These are phyloP conservation scores for Ogataea hybrid DNA, from an alignment of 1,139 yeast species.

Conservation along the genomic window DNA sequence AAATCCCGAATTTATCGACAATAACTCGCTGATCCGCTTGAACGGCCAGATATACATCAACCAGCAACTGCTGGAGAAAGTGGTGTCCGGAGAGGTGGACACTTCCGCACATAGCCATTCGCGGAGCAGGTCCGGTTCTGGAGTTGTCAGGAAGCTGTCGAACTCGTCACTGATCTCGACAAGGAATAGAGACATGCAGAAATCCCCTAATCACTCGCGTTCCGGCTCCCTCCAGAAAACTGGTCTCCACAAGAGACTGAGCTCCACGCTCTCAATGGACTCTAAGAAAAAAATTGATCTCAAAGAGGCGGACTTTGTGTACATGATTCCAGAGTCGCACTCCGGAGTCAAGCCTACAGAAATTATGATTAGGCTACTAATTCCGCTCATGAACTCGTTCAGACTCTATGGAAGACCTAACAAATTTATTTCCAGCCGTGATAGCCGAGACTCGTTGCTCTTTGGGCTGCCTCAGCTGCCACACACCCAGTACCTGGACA, in stretches of 20 bases:
- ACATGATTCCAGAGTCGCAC: conserved; percentile 51
- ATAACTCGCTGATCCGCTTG: conserved; percentile 51
- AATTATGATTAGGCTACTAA: conserved; percentile 53
- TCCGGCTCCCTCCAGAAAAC: conserved; percentile 16
- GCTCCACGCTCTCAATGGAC: conserved; percentile 27
- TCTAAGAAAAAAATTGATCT: conserved; percentile 34
- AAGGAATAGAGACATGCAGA: conserved; percentile 8
- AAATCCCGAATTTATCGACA: conserved; percentile 49
- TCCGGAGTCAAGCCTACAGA: conserved; percentile 57
- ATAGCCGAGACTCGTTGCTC: conserved; percentile 43
- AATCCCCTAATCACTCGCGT: conserved; percentile 22
- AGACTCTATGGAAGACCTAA: conserved; percentile 55
- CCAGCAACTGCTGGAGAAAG: conserved; percentile 28
- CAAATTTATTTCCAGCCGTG: conserved; percentile 47
- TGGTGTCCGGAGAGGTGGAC: conserved; percentile 23
- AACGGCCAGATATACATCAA: conserved; percentile 50
- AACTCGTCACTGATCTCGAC: conserved; percentile 23
- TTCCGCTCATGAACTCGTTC: conserved; percentile 54
- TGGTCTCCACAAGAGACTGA: conserved; percentile 23
- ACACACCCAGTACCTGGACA: conserved; percentile 47
- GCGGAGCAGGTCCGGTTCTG: conserved; percentile 24
- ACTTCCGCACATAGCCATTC: conserved; percentile 10
- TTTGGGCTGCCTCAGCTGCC: conserved; percentile 61
- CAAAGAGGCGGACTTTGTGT: conserved; percentile 40
- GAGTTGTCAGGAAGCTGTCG: conserved; percentile 19